These are phyloP conservation scores for Globisporangium ultimum DNA, from an alignment of 352 stramenopile genomes.

Conservation along the genomic window DNA sequence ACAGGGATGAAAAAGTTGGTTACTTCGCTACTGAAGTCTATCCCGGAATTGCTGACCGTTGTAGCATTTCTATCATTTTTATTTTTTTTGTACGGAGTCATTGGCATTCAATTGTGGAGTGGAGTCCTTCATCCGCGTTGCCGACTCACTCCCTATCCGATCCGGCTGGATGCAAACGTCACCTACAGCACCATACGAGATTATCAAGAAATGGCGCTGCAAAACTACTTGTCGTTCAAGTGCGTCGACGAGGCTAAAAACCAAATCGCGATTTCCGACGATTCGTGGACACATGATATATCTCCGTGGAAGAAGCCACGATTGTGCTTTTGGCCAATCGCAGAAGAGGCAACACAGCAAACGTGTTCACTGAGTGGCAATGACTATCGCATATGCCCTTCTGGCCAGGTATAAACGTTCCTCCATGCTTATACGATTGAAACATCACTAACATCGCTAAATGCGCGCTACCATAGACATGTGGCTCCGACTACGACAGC, in stretches of 20 bases:
- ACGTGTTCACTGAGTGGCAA: constrained; percentile 49
- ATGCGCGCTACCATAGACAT: constrained; percentile 21
- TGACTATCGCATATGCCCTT: constrained; percentile 37
- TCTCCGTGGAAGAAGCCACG: constrained; percentile 51
- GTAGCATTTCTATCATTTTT: constrained; percentile 79
- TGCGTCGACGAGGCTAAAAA: constrained; percentile 31
- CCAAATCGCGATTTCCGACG: constrained; percentile 30
- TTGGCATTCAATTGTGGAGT: constrained; percentile 81
- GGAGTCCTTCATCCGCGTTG: constrained; percentile 63
- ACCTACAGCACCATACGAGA: constrained; percentile 22
- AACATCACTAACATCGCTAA: not conserved
- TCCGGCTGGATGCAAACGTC: constrained; percentile 40
- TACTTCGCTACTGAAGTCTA: constrained; percentile 63
- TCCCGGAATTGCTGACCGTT: constrained; percentile 76
- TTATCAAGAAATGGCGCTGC: constrained; percentile 30
- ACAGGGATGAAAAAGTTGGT: constrained; percentile 80
- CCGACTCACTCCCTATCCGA: constrained; percentile 62
- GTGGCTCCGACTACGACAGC: constrained; percentile 58
- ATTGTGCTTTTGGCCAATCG: constrained; percentile 89
- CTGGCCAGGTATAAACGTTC: constrained; percentile 21
- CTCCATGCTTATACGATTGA: no score
- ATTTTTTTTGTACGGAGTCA: constrained; percentile 84
- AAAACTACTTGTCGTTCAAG: constrained; percentile 30
- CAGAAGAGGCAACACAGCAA: constrained; percentile 52
- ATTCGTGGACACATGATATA: constrained; percentile 41